Percentiles rank a stretch among this genome's conserved stretches.
These are phyloP conservation scores for Xerocomus minutiporus DNA, from an alignment of 1,284 basidiomycete species.

Conservation along the genomic window DNA sequence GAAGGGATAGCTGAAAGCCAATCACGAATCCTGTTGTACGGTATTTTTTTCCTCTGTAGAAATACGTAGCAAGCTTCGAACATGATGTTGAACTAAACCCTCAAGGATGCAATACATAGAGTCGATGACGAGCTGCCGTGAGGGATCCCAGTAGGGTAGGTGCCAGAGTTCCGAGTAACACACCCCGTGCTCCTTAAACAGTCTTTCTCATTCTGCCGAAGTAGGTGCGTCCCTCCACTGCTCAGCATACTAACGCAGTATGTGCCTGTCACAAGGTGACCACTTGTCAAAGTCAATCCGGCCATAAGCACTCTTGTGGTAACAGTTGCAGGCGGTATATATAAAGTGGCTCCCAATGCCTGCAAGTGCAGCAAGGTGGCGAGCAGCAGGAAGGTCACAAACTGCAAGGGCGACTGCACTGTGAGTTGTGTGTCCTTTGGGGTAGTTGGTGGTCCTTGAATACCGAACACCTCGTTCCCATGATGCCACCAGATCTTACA, in stretches of 20 bases:
- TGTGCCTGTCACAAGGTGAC: neutral
- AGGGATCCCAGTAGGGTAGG: neutral
- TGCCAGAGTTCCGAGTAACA: neutral
- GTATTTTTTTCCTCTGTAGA: too few relatives aligned
- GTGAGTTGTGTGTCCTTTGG: neutral
- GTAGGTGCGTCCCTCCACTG: neutral
- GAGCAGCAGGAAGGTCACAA: constrained; percentile 11
- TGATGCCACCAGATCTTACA: neutral
- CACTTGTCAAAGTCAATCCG: neutral
- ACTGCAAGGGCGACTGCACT: constrained; percentile 5
- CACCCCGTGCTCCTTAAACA: neutral
- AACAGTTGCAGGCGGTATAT: constrained; percentile 11
- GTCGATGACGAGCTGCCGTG: neutral
- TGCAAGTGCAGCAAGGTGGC: constrained; percentile 5
- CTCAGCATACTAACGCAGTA: neutral
- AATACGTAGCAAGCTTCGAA: neutral
- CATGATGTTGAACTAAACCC: neutral
- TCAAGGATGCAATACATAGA: neutral
- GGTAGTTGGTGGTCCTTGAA: constrained; percentile 3
- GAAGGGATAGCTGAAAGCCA: too few relatives aligned
- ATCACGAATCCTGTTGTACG: too few relatives aligned
- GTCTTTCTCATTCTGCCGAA: neutral
- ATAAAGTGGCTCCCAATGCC: constrained; percentile 11
- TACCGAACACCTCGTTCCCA: constrained; percentile 10
- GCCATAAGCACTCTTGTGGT: constrained; percentile 5